These are phyloP conservation scores for Rhazya stricta DNA, from an alignment of 257 asterid genomes.

Conservation along the genomic window DNA sequence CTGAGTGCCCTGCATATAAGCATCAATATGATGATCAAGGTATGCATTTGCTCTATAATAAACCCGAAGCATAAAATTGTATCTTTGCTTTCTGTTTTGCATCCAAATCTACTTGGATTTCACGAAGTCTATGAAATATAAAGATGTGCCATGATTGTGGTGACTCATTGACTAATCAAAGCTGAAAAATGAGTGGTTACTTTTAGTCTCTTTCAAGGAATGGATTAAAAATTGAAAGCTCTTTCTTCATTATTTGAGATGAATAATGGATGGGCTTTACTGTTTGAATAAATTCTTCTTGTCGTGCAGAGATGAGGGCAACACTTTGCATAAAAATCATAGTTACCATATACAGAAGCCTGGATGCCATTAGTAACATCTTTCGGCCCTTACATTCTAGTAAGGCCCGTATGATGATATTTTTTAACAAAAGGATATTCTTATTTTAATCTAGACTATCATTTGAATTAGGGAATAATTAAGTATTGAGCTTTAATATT, in stretches of 20 bases:
- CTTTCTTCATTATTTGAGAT: neutral
- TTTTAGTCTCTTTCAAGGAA: neutral
- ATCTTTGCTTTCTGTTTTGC: neutral
- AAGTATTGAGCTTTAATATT: neutral
- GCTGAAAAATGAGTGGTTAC: no score
- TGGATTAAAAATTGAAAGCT: neutral
- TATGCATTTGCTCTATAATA: slow-evolving; percentile 10
- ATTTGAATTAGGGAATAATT: neutral
- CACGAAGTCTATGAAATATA: no score
- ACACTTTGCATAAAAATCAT: slow-evolving; percentile 65
- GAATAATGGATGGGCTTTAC: neutral
- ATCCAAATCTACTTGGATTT: neutral
- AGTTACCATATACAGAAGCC: slow-evolving; percentile 44
- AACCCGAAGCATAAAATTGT: neutral
- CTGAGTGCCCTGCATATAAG: slow-evolving; percentile 68
- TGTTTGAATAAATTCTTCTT: neutral
- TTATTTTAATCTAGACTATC: neutral
- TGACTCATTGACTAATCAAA: no score
- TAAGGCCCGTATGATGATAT: slow-evolving; percentile 14
- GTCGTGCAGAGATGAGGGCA: slow-evolving; percentile 54
- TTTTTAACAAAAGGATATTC: neutral
- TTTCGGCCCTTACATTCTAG: slow-evolving; percentile 50
- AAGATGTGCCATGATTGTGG: neutral
- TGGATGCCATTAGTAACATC: slow-evolving; percentile 52
- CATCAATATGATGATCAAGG: slow-evolving; percentile 46